Conservation (phyloP, 306 rosid species). For the Canavalia ensiformis region DNA sequence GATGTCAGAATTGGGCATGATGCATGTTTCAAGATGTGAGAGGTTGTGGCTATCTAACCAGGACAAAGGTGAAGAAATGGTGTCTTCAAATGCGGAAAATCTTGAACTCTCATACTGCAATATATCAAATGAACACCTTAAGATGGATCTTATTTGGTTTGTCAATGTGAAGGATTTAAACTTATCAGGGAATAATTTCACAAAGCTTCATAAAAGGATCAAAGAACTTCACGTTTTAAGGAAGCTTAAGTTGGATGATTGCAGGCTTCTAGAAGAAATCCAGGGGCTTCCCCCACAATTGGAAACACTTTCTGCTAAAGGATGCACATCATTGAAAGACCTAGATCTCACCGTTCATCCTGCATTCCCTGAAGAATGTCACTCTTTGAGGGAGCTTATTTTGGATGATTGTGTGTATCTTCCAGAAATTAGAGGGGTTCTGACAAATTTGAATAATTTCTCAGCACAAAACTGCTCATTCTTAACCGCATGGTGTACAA, state of each 20-base stretch:
- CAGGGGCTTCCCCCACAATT: background rate
- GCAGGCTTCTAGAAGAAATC: background rate
- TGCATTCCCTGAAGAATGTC: background rate
- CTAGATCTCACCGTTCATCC: background rate
- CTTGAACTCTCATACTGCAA: background rate
- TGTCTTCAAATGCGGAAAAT: background rate
- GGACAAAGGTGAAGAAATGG: background rate
- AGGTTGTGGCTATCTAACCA: background rate
- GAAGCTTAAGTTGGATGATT: background rate
- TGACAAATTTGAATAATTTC: background rate
- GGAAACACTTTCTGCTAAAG: background rate
- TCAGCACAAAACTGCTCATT: background rate
- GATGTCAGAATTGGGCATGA: background rate
- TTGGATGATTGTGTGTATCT: slow-evolving; percentile 7
- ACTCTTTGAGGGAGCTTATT: background rate
- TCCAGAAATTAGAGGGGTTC: background rate
- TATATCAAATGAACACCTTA: background rate
- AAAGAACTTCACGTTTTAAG: background rate
- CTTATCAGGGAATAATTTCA: background rate
- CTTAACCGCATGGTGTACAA: background rate
- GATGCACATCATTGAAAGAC: background rate
- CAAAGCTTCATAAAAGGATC: background rate
- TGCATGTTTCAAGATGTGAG: background rate
- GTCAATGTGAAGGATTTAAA: background rate
- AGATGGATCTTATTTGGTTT: background rate